phyloP scores from a whole-genome alignment of 2,329 filamentous ascomycete species.

The Domatiomyces catenatus region DNA sequence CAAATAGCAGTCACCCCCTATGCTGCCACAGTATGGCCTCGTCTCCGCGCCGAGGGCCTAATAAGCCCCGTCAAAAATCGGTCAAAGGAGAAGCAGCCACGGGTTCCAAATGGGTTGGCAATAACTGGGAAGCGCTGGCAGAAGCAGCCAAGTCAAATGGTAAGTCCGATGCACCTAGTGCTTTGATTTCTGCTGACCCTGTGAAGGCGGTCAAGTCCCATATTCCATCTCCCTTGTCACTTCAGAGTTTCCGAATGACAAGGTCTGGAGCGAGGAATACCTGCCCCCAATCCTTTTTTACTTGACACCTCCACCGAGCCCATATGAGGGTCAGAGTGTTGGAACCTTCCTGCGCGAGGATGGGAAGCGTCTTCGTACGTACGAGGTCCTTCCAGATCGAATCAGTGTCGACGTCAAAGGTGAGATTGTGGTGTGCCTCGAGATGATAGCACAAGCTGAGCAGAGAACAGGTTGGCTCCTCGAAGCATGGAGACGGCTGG shows the following conservation, averaged over 20 bases:
- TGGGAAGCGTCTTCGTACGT: slow-evolving; percentile 6
- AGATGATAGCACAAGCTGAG: not conserved
- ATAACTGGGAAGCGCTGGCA: not conserved
- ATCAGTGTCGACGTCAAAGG: slow-evolving; percentile 19
- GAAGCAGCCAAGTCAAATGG: not conserved
- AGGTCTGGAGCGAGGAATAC: slow-evolving; percentile 14
- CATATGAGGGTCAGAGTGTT: not conserved
- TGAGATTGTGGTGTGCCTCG: not conserved
- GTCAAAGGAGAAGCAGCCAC: not conserved
- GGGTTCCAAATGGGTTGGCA: not conserved
- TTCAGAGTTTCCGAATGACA: slow-evolving; percentile 6
- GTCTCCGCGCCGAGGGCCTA: not conserved
- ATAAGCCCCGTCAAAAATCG: not conserved
- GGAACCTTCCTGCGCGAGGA: not conserved
- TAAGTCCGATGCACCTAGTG: not conserved
- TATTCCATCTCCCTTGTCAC: slow-evolving; percentile 1
- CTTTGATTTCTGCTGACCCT: not conserved
- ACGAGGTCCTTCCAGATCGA: slow-evolving; percentile 19
- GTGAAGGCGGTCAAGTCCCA: slow-evolving; percentile 1
- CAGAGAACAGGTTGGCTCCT: slow-evolving; percentile 17
- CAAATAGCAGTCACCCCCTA: not conserved
- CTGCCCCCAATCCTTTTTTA: slow-evolving; percentile 18
- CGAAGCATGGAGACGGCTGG: slow-evolving; percentile 21
- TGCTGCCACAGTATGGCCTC: not conserved
- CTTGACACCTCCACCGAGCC: slow-evolving; percentile 3